Evolutionary conservation across 1,284 basidiomycete genomes (phyloP), one percentile per base, ranked within the genome.

Genomic region (Cutaneotrichosporon sp.): DNA sequence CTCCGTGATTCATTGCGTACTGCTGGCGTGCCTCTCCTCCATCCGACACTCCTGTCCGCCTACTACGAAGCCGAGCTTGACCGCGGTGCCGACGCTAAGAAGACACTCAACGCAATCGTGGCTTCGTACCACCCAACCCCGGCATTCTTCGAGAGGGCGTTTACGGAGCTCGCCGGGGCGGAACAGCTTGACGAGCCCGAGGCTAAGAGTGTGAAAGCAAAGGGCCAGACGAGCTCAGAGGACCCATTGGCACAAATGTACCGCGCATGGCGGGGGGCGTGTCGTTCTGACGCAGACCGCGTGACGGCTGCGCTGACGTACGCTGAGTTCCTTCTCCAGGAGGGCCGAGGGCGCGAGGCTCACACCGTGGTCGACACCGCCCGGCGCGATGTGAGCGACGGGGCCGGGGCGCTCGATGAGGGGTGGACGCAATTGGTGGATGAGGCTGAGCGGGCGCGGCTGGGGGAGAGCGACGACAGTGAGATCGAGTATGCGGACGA

Each of bases 311-410:
- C 46, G 0, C 45, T 70, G 22, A 31, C 32, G 1, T 67, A 59
- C 52, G 64, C 60, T 10, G 42, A 47, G 17, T 65, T 61, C 59
- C 54, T 67, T 19, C 16, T 71, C 33, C 34, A 42, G 9, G 32
- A 51, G 22, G 49, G 61, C 8, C 59, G 56, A 34, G 66, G 59
- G 1, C 53, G 51, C 24, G 62, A 63, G 8, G 54, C 60, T 10
- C 59, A 65, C n/a, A 63, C 65, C 24, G 57, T 57, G 8, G 58
- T 60, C 5, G 61, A 58, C 54, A 53, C 54, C 24, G 68, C 65
- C 51, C 61, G 64, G 19, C 52, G 57, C 14, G 55, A 47, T 10
- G 60, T 51, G 12, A 53, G 45, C 19, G 55, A 27, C 2, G 54
- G 51, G 24, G 17, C 20, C n/a, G 38, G 6, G 0, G 45, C 41